Conservation (phyloP, 2,329 filamentous ascomycete species). For the Microdochium trichocladiopsis region DNA sequence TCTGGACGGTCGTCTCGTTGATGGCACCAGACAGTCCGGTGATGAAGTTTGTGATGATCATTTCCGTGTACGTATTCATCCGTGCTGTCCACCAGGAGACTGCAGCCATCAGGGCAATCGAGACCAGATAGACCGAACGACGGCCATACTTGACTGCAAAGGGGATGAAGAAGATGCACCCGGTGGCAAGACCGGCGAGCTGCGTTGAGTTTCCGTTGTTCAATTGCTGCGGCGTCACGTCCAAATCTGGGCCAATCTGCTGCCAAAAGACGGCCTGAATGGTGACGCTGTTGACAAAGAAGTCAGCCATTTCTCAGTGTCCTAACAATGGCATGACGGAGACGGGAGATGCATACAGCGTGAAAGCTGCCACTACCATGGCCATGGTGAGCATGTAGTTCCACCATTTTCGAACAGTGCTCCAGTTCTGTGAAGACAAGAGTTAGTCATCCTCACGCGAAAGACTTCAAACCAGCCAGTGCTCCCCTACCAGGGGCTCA, state of each 20-base stretch:
- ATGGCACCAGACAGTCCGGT: conserved; percentile 27
- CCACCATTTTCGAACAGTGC: conserved; percentile 17
- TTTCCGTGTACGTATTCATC: conserved; percentile 12
- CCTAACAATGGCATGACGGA: background rate
- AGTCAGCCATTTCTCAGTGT: background rate
- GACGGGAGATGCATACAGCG: conserved; percentile 3
- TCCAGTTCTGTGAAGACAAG: conserved; percentile 18
- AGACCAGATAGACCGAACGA: conserved; percentile 20
- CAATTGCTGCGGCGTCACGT: conserved; percentile 14
- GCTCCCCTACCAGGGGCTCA: conserved; percentile 18
- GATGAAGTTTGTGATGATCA: conserved; percentile 16
- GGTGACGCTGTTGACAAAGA: conserved; percentile 10
- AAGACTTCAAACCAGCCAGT: background rate
- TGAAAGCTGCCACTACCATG: conserved; percentile 19
- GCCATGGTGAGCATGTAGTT: conserved; percentile 18
- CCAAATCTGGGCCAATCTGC: conserved; percentile 22
- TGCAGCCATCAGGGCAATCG: conserved; percentile 11
- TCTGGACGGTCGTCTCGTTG: conserved; percentile 30
- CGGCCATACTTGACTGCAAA: conserved; percentile 26
- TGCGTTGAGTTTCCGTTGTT: conserved; percentile 18
- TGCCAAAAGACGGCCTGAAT: conserved; percentile 22
- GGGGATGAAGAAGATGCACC: conserved; percentile 25
- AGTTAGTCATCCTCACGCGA: background rate
- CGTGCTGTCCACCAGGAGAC: conserved; percentile 12
- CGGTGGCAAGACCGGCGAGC: conserved; percentile 21